Evolutionary conservation across 805 yeast species (phyloP).

Genomic region (Komagataella mondaviorum): DNA sequence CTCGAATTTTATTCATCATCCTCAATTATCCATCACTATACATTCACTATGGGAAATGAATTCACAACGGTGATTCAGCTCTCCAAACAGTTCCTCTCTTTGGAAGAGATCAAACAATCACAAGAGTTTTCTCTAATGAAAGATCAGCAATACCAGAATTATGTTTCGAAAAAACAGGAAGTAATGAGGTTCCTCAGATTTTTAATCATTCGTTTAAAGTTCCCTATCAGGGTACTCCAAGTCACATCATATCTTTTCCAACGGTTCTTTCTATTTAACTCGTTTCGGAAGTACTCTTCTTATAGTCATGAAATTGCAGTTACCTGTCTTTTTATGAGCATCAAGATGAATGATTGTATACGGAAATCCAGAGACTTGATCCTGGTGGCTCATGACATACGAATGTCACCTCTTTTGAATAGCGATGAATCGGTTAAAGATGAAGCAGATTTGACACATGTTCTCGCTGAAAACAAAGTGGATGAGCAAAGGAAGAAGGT

Average conservation of each 20-base stretch:
- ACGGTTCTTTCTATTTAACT: slow-evolving; percentile 52
- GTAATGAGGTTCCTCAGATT: slow-evolving; percentile 41
- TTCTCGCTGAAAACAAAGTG: slow-evolving; percentile 16
- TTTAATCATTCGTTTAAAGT: slow-evolving; percentile 37
- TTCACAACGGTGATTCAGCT: slow-evolving; percentile 11
- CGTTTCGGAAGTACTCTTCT: slow-evolving; percentile 32
- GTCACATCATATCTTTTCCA: slow-evolving; percentile 66
- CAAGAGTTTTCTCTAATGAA: slow-evolving; percentile 6
- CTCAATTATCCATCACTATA: not conserved
- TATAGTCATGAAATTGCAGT: slow-evolving; percentile 48
- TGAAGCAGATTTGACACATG: not conserved
- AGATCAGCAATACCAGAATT: slow-evolving; percentile 9
- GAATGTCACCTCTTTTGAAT: slow-evolving; percentile 11
- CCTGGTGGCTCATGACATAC: slow-evolving; percentile 27
- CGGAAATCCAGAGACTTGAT: slow-evolving; percentile 59
- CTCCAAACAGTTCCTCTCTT: slow-evolving; percentile 19
- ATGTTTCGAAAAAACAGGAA: slow-evolving; percentile 15
- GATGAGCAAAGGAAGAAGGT: slow-evolving; percentile 47
- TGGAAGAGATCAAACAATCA: slow-evolving; percentile 13
- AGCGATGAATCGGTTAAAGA: not conserved
- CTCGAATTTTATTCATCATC: not conserved
- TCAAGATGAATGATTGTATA: slow-evolving; percentile 75
- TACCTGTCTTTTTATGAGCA: slow-evolving; percentile 55
- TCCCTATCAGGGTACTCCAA: slow-evolving; percentile 60
- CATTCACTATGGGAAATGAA: not conserved